phyloP scores from a whole-genome alignment of 257 asterid genomes.

The Salvia splendens region DNA sequence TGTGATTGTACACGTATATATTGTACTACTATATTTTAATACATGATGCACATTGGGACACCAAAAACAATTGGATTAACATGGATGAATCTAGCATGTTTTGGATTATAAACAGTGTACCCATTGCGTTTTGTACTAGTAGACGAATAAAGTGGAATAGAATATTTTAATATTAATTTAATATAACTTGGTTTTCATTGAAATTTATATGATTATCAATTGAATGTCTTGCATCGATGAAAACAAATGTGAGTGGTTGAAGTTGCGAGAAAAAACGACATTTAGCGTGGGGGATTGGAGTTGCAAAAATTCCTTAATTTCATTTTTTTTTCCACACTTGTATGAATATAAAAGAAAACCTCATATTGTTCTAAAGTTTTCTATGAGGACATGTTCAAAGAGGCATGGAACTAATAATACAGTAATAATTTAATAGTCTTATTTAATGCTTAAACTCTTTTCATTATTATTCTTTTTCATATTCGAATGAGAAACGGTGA shows the following conservation, averaged over 20 bases:
- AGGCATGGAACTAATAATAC: no score
- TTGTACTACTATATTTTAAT: not conserved
- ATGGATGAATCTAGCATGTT: conserved; percentile 15
- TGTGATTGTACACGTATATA: no score
- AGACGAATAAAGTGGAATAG: not conserved
- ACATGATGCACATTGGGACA: conserved; percentile 11
- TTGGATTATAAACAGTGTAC: not conserved
- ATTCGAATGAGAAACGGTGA: no score
- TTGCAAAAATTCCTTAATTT: not conserved
- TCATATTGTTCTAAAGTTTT: not conserved
- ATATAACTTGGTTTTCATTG: not conserved
- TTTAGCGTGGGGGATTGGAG: not conserved
- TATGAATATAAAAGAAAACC: no score
- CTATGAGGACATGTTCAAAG: no score
- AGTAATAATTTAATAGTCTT: no score
- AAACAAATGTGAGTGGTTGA: conserved; percentile 2
- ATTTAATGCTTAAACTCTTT: no score
- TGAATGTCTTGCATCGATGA: not conserved
- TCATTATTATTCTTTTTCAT: no score
- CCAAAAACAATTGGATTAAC: not conserved
- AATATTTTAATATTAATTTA: not conserved
- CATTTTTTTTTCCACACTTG: not conserved
- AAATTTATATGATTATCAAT: not conserved
- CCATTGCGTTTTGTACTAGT: not conserved
- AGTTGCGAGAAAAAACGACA: not conserved